Evolutionary conservation across 164 flowering plant genomes (phyloP).

Genomic region (Umbilicus rupestris): DNA sequence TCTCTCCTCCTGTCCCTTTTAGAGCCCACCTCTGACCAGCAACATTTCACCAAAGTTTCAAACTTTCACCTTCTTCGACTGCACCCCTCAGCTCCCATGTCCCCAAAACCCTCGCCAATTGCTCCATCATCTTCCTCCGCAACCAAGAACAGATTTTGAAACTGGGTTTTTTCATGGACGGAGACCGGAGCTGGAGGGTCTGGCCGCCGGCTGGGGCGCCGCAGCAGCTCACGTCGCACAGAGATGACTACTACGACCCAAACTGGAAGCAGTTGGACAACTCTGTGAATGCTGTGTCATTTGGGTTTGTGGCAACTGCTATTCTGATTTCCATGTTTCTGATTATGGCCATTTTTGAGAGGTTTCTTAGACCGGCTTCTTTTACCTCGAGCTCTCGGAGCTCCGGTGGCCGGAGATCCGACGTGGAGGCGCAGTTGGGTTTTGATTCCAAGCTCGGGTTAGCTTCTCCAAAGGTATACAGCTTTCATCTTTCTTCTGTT

Average conservation of each 20-base stretch:
- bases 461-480: slow-evolving; percentile 6
- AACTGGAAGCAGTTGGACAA: slow-evolving; percentile 10
- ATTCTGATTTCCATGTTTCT: slow-evolving; percentile 17
- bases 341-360: slow-evolving; percentile 15
- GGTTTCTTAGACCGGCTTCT: slow-evolving; percentile 11
- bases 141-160: not conserved
- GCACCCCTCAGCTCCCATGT: not conserved
- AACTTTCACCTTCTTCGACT: not conserved
- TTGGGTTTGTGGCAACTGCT: slow-evolving; percentile 11
- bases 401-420: slow-evolving; percentile 6
- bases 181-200: not conserved
- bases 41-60: not conserved
- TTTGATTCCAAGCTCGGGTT: slow-evolving; percentile 2
- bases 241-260: slow-evolving; percentile 8
- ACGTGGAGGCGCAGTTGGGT: slow-evolving; percentile 10
- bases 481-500: not conserved
- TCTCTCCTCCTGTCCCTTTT: not conserved
- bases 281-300: slow-evolving; percentile 13
- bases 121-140: no score
- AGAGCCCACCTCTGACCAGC: not conserved
- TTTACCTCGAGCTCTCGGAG: not conserved
- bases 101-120: not conserved
- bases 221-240: not conserved
- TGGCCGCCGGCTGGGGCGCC: slow-evolving; percentile 9
- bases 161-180: not conserved